Conservation (phyloP, 257 asterid species). For the Forsythia viridissima region DNA sequence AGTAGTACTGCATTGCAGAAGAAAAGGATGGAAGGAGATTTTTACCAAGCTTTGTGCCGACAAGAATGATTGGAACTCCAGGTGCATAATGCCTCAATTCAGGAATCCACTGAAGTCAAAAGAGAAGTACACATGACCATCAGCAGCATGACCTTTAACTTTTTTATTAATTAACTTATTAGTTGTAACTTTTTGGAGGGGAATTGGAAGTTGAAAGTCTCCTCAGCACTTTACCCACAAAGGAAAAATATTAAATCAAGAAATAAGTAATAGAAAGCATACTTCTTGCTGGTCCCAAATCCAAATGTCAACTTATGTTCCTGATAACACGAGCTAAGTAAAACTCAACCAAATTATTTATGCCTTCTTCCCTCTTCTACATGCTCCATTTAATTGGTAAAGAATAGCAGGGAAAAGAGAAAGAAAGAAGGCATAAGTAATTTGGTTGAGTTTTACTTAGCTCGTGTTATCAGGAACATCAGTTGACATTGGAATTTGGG, state of each 20-base stretch:
- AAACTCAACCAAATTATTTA: background rate
- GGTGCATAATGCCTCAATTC: constrained; percentile 89
- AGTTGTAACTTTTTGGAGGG: background rate
- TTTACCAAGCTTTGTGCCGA: constrained; percentile 89
- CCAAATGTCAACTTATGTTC: background rate
- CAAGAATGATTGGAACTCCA: constrained; percentile 80
- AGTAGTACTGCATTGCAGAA: constrained; percentile 9
- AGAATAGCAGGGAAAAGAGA: no score
- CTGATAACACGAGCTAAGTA: background rate
- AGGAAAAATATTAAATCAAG: background rate
- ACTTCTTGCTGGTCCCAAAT: background rate
- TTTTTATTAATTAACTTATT: background rate
- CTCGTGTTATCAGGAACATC: no score
- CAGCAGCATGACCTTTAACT: constrained; percentile 14
- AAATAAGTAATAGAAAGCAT: background rate
- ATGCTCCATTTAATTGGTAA: no score
- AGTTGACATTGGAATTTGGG: no score
- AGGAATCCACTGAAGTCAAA: constrained; percentile 72
- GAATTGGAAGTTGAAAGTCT: constrained; percentile 1
- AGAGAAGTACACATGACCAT: constrained; percentile 6
- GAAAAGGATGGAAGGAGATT: constrained; percentile 24
- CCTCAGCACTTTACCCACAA: background rate
- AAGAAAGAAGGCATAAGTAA: no score
- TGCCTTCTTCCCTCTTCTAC: background rate
- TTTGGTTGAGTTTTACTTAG: no score